Evolutionary conservation across 768 basidiomycete genomes (phyloP), one percentile per base, ranked within the genome.

Genomic region (Tephrocybe sp.): DNA sequence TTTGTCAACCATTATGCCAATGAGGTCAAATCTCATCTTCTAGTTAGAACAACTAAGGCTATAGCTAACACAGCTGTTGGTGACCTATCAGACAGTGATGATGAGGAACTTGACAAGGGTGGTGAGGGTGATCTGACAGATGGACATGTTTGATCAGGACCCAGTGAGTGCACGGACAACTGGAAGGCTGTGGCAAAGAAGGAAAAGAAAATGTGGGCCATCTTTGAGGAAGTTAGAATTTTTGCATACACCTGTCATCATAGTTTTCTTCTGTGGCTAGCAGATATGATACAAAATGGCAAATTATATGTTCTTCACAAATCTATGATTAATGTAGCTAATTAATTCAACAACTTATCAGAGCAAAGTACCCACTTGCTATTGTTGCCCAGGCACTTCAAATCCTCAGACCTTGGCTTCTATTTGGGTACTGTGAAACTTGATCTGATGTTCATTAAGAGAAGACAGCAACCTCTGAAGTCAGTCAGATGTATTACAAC

Each of bases 171-270:
- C 51, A 61, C 62, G 1, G 51, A 67, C 17, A 66, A 66, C 40
- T 71, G 67, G 69, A 70, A 66, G 53, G 68, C 62, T 0, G 62
- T 59, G 1, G 53, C 58, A 0, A 51, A 57, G 0, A 64, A 72
- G 24, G 54, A 57, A 28, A 72, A 69, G 53, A 60, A 54, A 18
- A 68, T 67, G 63, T 73, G 65, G 70, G 58, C 52, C 3, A 56
- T 72, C 8, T 77, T 71, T 45, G 52, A 67, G 0, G 69, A 74
- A 59, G 65, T 68, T 0, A 72, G 74, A 0, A 57, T 73, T 9
- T 77, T 77, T 51, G 62, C 68, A 0, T 46, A 55, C 50, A 62
- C 63, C 9, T 75, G 73, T 50, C 55, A 59, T 1, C 71, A 74
- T 62, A 67, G 68, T 3, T 58, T 70, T 0, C 51, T 67, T 18